phyloP scores from a whole-genome alignment of 345 rosid genomes.

The Clausena lansium region DNA sequence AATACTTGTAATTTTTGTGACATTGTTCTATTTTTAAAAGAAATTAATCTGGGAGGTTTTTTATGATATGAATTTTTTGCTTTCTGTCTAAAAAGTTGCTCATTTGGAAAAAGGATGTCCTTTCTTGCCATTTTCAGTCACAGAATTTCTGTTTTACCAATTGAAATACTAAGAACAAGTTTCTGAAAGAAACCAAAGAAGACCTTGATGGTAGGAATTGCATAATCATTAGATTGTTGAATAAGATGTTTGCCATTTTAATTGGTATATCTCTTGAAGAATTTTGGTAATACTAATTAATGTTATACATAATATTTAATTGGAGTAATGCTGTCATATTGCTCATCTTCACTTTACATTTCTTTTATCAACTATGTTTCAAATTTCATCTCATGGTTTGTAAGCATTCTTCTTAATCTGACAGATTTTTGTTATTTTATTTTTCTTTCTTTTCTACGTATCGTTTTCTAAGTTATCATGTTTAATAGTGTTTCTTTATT shows the following conservation, averaged over 20 bases:
- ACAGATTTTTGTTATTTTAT: neutral
- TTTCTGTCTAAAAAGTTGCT: neutral
- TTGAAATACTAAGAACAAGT: neutral
- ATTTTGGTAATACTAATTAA: neutral
- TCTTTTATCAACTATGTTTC: neutral
- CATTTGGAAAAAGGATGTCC: neutral
- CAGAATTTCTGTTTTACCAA: neutral
- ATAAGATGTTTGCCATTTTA: neutral
- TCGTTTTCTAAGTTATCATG: neutral
- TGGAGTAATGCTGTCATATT: neutral
- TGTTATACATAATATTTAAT: neutral
- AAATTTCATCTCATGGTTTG: neutral
- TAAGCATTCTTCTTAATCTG: neutral
- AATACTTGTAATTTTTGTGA: neutral
- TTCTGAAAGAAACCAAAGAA: neutral
- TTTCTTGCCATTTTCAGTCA: neutral
- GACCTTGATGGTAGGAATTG: neutral
- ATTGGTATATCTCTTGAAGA: neutral
- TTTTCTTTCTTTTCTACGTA: neutral
- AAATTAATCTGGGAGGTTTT: neutral
- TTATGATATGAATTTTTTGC: neutral
- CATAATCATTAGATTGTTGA: neutral
- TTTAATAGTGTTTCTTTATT: neutral
- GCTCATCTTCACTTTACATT: neutral
- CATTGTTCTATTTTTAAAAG: neutral